phyloP scores from a whole-genome alignment of 108 stramenopile genomes.

The Cyclotella choctawhatcheeana region DNA sequence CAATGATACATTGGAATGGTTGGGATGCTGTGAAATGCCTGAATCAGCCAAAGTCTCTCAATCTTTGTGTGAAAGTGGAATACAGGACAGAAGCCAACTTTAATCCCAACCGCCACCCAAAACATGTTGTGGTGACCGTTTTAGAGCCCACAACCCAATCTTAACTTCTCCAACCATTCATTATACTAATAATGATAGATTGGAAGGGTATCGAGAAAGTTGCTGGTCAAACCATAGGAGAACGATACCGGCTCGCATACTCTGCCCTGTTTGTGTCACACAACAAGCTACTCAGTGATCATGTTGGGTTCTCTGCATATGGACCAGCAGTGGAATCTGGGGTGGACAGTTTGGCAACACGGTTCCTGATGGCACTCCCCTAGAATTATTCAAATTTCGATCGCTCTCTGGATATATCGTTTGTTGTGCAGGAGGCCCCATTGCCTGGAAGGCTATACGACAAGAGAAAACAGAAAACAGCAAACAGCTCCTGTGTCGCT shows the following conservation, averaged over 20 bases:
- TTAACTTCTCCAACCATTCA: too few relatives aligned
- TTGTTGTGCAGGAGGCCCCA: not conserved
- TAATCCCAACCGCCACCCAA: too few relatives aligned
- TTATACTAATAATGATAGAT: too few relatives aligned
- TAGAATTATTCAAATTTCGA: slow-evolving; percentile 1
- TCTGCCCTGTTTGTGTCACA: not conserved
- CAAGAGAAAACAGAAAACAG: not conserved
- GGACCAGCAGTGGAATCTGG: not conserved
- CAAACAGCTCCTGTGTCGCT: not conserved
- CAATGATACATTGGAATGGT: too few relatives aligned
- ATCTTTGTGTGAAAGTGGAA: too few relatives aligned
- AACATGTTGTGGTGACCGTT: too few relatives aligned
- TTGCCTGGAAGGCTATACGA: slow-evolving; percentile 6
- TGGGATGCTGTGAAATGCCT: too few relatives aligned
- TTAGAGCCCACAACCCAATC: too few relatives aligned
- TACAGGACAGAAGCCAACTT: too few relatives aligned
- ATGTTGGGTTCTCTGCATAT: not conserved
- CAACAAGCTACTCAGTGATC: not conserved
- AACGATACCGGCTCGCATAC: not conserved
- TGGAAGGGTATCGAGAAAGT: not conserved
- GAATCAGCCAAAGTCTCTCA: too few relatives aligned
- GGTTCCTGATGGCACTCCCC: not conserved
- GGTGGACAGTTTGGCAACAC: slow-evolving; percentile 10
- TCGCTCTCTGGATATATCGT: not conserved
- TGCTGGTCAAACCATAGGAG: not conserved